phyloP scores from a whole-genome alignment of 2,329 filamentous ascomycete genomes.

The Xylariaceae sp. region DNA sequence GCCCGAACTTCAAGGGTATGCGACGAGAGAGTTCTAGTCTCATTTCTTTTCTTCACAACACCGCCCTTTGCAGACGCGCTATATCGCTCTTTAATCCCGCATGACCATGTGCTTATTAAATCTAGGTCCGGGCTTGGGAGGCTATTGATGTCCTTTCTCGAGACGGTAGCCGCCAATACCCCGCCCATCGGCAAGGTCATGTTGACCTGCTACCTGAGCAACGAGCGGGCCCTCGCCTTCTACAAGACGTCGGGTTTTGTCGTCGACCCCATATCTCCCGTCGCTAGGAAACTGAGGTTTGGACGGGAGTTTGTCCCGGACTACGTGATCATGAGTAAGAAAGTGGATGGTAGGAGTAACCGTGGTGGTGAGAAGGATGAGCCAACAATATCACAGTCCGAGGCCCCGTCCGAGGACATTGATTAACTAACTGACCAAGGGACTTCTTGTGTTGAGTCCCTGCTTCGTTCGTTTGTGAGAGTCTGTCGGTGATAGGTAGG shows the following conservation, averaged over 20 bases:
- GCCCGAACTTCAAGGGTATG: slow-evolving; percentile 48
- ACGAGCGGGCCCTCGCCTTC: slow-evolving; percentile 51
- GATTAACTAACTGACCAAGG: too few relatives aligned
- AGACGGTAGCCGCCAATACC: slow-evolving; percentile 47
- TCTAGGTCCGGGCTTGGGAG: slow-evolving; percentile 57
- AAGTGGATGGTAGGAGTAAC: slow-evolving; percentile 22
- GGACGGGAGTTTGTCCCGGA: slow-evolving; percentile 50
- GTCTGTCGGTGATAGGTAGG: too few relatives aligned
- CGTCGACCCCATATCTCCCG: slow-evolving; percentile 51
- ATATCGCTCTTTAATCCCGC: not conserved
- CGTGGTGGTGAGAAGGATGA: not conserved
- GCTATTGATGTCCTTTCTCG: slow-evolving; percentile 53
- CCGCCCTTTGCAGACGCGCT: too few relatives aligned
- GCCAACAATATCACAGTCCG: too few relatives aligned
- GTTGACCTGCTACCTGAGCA: slow-evolving; percentile 66
- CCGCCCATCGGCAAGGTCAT: slow-evolving; percentile 59
- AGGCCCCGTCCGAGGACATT: too few relatives aligned
- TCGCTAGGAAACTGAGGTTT: slow-evolving; percentile 45
- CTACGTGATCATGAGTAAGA: slow-evolving; percentile 56
- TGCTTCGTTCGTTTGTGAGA: too few relatives aligned
- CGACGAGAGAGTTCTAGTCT: slow-evolving; percentile 4
- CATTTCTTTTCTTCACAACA: not conserved
- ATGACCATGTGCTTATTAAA: not conserved
- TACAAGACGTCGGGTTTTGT: slow-evolving; percentile 57
- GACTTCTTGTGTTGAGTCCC: too few relatives aligned